Percentiles rank a stretch among this genome's conserved stretches.
These are phyloP conservation scores for Mallotus repandus DNA, from an alignment of 441 rosid genomes.

Conservation along the genomic window DNA sequence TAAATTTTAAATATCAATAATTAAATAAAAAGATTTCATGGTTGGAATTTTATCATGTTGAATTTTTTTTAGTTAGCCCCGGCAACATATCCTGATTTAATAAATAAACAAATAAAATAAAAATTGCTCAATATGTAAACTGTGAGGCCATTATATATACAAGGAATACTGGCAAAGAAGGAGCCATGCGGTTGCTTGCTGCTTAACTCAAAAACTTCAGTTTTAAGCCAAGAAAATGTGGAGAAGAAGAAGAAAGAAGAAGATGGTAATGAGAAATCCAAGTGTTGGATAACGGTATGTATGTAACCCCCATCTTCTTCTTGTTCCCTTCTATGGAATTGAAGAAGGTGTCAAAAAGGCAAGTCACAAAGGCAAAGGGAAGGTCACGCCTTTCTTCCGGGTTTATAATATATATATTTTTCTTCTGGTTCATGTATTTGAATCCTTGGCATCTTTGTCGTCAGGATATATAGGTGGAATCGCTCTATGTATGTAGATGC, in stretches of 20 bases:
- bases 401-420: conserved; percentile 20
- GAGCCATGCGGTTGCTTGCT: conserved; percentile 10
- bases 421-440: neutral
- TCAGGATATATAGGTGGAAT: neutral
- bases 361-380: conserved; percentile 88
- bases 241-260: neutral
- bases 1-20: no score
- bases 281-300: conserved; percentile 11
- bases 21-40: no score
- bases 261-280: conserved; percentile 34
- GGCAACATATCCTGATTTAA: no score
- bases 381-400: conserved; percentile 82
- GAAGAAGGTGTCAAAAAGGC: conserved; percentile 39
- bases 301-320: conserved; percentile 22
- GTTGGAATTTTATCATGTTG: no score
- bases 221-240: neutral
- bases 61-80: no score
- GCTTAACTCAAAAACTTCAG: conserved; percentile 5
- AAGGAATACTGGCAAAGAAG: neutral
- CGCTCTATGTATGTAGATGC: neutral
- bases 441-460: neutral
- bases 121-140: neutral
- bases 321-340: neutral
- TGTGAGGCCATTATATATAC: conserved; percentile 10
- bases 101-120: no score